Evolutionary conservation across 2,329 filamentous ascomycete genomes (phyloP).

Genomic region (Ceratocystis huliohia): DNA sequence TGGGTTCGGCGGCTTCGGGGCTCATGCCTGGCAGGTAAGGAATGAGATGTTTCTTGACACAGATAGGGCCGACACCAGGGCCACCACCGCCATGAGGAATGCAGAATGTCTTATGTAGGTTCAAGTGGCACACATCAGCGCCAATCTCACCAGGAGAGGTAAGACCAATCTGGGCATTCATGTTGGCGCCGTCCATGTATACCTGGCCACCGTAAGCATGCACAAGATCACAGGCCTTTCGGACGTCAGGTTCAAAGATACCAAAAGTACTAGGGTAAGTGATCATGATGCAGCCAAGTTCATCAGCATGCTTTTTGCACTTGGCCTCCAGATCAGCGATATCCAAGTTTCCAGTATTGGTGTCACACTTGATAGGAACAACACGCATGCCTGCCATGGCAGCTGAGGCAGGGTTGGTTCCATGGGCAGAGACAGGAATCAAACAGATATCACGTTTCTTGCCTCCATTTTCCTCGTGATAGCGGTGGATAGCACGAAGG

Average conservation of each 20-base stretch:
- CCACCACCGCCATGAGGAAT: conserved; percentile 93
- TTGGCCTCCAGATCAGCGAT: conserved; percentile 74
- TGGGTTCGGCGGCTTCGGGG: conserved; percentile 32
- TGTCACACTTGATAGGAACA: conserved; percentile 81
- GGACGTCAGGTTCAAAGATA: conserved; percentile 83
- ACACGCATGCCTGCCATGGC: conserved; percentile 95
- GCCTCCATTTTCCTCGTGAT: conserved; percentile 53
- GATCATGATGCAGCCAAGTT: conserved; percentile 88
- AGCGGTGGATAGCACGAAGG: conserved; percentile 75
- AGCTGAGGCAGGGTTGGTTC: conserved; percentile 88
- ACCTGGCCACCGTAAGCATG: conserved; percentile 84
- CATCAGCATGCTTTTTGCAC: conserved; percentile 73
- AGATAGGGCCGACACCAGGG: conserved; percentile 86
- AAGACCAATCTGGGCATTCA: conserved; percentile 94
- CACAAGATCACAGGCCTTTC: conserved; percentile 71
- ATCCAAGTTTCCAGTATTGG: conserved; percentile 77
- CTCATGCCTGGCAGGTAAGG: conserved; percentile 55
- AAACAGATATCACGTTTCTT: conserved; percentile 80
- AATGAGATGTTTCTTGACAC: conserved; percentile 69
- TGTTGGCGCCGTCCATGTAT: conserved; percentile 98
- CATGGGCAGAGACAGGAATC: conserved; percentile 89
- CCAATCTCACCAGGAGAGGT: conserved; percentile 92
- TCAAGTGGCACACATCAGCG: conserved; percentile 91
- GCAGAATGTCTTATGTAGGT: conserved; percentile 97
- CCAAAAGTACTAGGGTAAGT: conserved; percentile 94